phyloP scores from a whole-genome alignment of 2,329 filamentous ascomycete genomes.

The Venturia asperata region DNA sequence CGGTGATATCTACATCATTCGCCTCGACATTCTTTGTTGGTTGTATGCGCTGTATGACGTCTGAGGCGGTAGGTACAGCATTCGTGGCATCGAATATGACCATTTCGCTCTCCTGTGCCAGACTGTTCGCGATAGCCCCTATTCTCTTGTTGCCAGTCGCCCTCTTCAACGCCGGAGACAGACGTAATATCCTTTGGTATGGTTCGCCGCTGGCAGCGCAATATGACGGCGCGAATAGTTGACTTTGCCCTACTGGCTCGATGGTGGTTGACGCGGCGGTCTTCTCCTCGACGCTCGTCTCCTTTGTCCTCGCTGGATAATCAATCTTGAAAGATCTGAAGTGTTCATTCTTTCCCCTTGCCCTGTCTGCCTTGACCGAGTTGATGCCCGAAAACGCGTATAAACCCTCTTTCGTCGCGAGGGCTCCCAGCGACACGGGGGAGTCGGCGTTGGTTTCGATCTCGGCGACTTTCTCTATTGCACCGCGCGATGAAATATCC shows the following conservation, averaged over 20 bases:
- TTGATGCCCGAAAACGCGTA: constrained; percentile 70
- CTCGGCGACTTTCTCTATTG: constrained; percentile 59
- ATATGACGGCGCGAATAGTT: constrained; percentile 41
- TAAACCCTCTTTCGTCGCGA: constrained; percentile 51
- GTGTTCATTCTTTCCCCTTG: constrained; percentile 74
- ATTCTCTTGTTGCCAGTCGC: constrained; percentile 51
- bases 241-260: constrained; percentile 42
- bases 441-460: constrained; percentile 84
- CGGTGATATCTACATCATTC: constrained; percentile 63
- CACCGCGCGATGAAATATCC: constrained; percentile 59
- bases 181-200: constrained; percentile 52
- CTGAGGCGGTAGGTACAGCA: constrained; percentile 42
- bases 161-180: constrained; percentile 46
- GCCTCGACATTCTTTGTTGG: constrained; percentile 50
- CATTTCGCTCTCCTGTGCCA: constrained; percentile 66
- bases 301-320: constrained; percentile 38
- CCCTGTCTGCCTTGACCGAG: constrained; percentile 63
- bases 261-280: constrained; percentile 33
- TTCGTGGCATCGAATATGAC: constrained; percentile 67
- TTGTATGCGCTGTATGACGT: constrained; percentile 49
- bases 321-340: constrained; percentile 66
- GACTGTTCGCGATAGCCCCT: constrained; percentile 70
- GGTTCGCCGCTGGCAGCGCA: constrained; percentile 44
- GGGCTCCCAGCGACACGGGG: constrained; percentile 71
- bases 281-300: constrained; percentile 26